Evolutionary conservation across 176 grass and related monocot species (phyloP).

Genomic region (Cenchrus purpureus): DNA sequence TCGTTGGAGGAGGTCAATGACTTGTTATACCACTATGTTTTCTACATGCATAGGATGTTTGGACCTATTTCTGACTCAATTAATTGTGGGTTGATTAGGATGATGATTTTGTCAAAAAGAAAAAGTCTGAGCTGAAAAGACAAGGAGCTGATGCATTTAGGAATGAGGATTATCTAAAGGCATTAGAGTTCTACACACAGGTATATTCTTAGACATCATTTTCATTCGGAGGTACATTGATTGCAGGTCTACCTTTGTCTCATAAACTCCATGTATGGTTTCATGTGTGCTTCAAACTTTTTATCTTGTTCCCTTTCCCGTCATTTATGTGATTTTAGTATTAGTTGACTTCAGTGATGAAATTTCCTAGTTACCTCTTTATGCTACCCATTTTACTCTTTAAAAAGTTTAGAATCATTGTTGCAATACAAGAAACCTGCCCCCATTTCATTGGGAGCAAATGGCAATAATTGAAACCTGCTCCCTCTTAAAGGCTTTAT

Average conservation of each 20-base stretch:
- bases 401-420: background rate
- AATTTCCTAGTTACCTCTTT: background rate
- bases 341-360: background rate
- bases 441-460: background rate
- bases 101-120: conserved; percentile 20
- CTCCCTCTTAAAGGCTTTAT: background rate
- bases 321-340: background rate
- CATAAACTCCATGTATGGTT: background rate
- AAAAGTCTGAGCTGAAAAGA: conserved; percentile 37
- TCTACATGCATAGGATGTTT: background rate
- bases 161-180: conserved; percentile 47
- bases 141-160: conserved; percentile 43
- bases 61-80: conserved; percentile 12
- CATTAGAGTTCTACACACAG: conserved; percentile 29
- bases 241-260: background rate
- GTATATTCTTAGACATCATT: conserved; percentile 21
- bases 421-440: background rate
- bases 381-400: background rate
- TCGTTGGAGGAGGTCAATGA: background rate
- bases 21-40: background rate
- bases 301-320: background rate
- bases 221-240: conserved; percentile 6
- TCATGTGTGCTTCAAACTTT: background rate
- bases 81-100: conserved; percentile 32
- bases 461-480: too few species aligned